Evolutionary conservation across 2,329 filamentous ascomycete species (phyloP), one percentile per base, ranked within the genome.

Genomic region (Monosporascus sp.): DNA sequence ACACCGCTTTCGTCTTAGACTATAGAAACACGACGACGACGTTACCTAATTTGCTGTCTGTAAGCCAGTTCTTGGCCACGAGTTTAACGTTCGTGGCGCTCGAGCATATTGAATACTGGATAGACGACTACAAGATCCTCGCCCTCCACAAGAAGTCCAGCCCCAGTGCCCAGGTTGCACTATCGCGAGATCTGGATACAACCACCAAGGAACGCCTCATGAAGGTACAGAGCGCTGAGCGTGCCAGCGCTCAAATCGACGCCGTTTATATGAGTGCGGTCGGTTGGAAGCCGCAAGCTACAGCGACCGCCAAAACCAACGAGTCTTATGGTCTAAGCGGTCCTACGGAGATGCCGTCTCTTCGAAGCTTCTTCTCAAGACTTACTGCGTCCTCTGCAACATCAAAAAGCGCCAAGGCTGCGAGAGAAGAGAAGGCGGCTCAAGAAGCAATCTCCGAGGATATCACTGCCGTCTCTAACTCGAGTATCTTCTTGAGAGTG

Each of bases 41-140:
- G 2, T 74, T 97, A 48, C 94, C 95, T 3, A 90, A 91, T 56
- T 75, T 99, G 8, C 77, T 96, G 26, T 91, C 90, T 1, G 79
- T 99, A 51, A 87, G 89, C 65, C 92, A 97, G 70, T 99, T 99
- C 62, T 76, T 99, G 48, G 89, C 92, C 4, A 97, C 92, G 7
- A 97, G 93, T 74, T 76, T 99, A 69, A 97, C 94, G 0, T 99
- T 99, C 73, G 93, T 99, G 55, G 88, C 91, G 0, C 76, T 99
- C 24, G 82, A 96, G 65, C 82, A 81, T 52, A 89, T 99, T 56
- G 92, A 97, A 65, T 83, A 99, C 54, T 93, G 87, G 80, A 81
- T 99, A 51, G 93, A 99, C 65, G 87, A 94, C 63, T 92, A 88
- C 75, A 87, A 86, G 62, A 78, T 99, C 17, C 74, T 96, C 22